A percentile compares a stretch with the other conserved stretches of the same genome.
These are phyloP conservation scores for Oxytropis ochrocephala DNA, from an alignment of 306 rosid species.

Conservation along the genomic window DNA sequence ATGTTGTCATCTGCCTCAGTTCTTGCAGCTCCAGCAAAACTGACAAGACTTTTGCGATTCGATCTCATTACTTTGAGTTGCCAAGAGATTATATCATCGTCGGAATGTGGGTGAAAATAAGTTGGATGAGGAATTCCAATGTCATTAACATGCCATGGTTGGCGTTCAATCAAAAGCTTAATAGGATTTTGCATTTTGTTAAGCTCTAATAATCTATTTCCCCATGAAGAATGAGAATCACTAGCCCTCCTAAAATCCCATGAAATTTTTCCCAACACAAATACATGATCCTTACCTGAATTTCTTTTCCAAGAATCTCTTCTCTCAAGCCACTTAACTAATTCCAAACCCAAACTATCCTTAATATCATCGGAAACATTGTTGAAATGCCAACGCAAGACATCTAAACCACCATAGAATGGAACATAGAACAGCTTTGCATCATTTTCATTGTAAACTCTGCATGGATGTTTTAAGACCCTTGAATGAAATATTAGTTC, in stretches of 20 bases:
- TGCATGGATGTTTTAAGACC: conserved; percentile 58
- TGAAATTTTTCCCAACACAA: conserved; percentile 74
- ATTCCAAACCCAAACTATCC: conserved; percentile 47
- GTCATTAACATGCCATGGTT: conserved; percentile 74
- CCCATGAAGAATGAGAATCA: conserved; percentile 45
- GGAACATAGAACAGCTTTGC: conserved; percentile 71
- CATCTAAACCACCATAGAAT: conserved; percentile 65
- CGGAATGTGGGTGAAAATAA: conserved; percentile 66
- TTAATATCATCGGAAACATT: conserved; percentile 62
- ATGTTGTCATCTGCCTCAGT: conserved; percentile 39
- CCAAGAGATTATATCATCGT: conserved; percentile 50
- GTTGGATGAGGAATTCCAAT: conserved; percentile 76
- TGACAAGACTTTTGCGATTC: conserved; percentile 30
- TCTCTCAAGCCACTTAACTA: conserved; percentile 52
- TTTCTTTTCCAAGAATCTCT: conserved; percentile 42
- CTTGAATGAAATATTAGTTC: conserved; percentile 67
- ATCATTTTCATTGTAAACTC: conserved; percentile 39
- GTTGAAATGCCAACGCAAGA: conserved; percentile 69
- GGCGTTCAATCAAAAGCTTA: conserved; percentile 70
- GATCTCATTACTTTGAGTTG: conserved; percentile 46
- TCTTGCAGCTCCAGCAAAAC: conserved; percentile 63
- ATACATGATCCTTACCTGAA: conserved; percentile 61
- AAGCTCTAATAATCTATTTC: conserved; percentile 53
- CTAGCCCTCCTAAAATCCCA: conserved; percentile 67
- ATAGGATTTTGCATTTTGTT: conserved; percentile 58